Evolutionary conservation across 495 filamentous ascomycete genomes (phyloP), one percentile per base, ranked within the genome.

Genomic region (Aspergillus nanangensis): DNA sequence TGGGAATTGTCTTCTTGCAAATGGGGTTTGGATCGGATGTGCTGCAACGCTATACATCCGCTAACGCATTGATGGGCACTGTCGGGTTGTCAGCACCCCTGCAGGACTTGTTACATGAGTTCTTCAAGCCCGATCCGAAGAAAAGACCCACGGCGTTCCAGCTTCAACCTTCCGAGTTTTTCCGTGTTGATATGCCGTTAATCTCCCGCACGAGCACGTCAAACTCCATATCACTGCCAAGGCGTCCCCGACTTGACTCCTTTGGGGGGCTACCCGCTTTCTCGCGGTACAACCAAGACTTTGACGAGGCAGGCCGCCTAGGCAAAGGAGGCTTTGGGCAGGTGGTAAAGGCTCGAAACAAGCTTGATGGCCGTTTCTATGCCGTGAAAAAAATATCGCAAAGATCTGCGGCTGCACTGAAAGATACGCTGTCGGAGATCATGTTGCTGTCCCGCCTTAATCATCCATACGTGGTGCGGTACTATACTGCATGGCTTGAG

Each of bases 291-390:
- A 74, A 72, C 24, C 84, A 84, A 56, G 94, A 97, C 55, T 98
- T 94, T 58, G 83, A 87, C 17, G 92, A 97, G 64, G 81, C 88
- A 47, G 90, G 88, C 14, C 81, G 85, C 2, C 71, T 98, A 15
- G 93, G 94, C 20, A 93, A 88, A 65, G 93, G 93, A 13, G 94
- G 92, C 2, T 98, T 94, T 64, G 93, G 94, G 22, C 87, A 96
- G 67, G 93, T 98, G n/a, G 90, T 98, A 34, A 90, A 92, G 61
- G 92, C 93, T 5, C 79, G 94, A 45, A 95, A 96, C 56, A 94
- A 90, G 63, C 78, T 96, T 5, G 92, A 97, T 65, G 88, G 88
- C 8, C 84, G 87, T 41, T 80, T 94, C 9, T 98, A 98, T 73
- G 93, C 93, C 3, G 82, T 98, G 50, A 98, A 98, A 63, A 96